Evolutionary conservation across 805 yeast species (phyloP), one percentile per base, ranked within the genome.

Genomic region (Spathaspora sp.): DNA sequence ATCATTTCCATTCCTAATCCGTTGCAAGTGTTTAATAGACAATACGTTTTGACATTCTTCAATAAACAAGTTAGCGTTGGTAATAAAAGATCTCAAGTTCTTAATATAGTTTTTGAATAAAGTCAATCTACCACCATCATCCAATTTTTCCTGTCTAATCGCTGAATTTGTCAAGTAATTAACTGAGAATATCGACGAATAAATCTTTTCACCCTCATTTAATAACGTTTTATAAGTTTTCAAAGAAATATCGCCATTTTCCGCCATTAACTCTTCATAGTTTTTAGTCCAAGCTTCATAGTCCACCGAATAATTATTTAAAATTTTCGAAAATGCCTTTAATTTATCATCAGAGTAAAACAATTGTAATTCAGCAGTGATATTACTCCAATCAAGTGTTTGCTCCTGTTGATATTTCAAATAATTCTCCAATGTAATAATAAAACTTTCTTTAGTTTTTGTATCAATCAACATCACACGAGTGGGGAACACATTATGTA

Each of bases 271-370:
- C 3, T 64, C 66, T 38, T 75, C 69, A 58, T 79, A 79, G 50
- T 73, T 75, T 4, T 59, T 52, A 14, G 76, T 54, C 93, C 93
- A 87, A 7, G 71, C 70, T 5, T 66, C 66, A 26, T 78, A 79
- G 31, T 79, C 75, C 23, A 74, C 67, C 0, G 82, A 73, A 42
- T 76, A 76, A 9, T 68, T 67, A 2, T 62, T 57, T 29, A 84
- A 60, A 2, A 68, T 58, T 40, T 67, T 70, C 12, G 68, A 64
- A 39, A 74, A 65, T 2, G 58, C 57, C 42, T 65, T 66, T 49
- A 87, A 64, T 47, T 73, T 75, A 1, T 81, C 86, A 62, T 86
- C 89, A 0, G 82, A 69, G 50, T 75, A 70, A 51, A 66, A 76
- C 1, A 73, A 55, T 48, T 81, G 81, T 31, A 84, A 53, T 49